Evolutionary conservation across 2,329 filamentous ascomycete genomes (phyloP), one percentile per base, ranked within the genome.

Genomic region (Curvularia lunata): DNA sequence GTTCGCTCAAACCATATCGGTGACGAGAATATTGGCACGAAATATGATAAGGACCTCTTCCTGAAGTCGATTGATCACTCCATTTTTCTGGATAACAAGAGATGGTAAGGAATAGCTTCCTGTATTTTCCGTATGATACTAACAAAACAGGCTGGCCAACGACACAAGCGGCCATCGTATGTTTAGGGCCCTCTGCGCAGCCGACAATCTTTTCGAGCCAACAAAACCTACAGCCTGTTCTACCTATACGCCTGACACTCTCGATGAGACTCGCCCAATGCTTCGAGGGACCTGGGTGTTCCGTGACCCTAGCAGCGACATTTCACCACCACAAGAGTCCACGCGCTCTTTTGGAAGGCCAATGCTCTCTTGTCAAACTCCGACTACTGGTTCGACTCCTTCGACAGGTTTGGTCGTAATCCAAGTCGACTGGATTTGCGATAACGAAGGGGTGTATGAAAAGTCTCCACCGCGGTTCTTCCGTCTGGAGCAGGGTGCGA

Each of bases 271-370:
- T 18, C 58, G 56, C 1, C 73, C 72, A 4, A 64, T 60, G 6
- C 62, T 71, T 23, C 68, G 69, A 12, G 70, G 67, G 3, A 68
- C 65, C 2, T 76, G 69, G 70, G 62, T 72, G 2, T 70, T 75
- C 34, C 43, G 41, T 4, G 71, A 75, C 41, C 71, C 72, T 1
- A 67, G 65, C 38, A 56, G 30, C 37, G 9, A 49, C 7, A 38
- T 42, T 30, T 49, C 18, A n/a, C 37, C 55, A n/a, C 38, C 58
- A 10, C 37, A 23, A 10, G 48, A 54, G 8, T 43, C 55, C 32
- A 3, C 34, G 37, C 65, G 62, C 9, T 58, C 61, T n/a, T 16
- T 55, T 43, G 64, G 62, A 16, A 50, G 61, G n/a, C 60, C 59
- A 25, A 32, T 21, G 2, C 52, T 57, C 4, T 34, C 56, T 4